Evolutionary conservation across 768 basidiomycete genomes (phyloP).

Genomic region (Clitopilus passeckerianus): DNA sequence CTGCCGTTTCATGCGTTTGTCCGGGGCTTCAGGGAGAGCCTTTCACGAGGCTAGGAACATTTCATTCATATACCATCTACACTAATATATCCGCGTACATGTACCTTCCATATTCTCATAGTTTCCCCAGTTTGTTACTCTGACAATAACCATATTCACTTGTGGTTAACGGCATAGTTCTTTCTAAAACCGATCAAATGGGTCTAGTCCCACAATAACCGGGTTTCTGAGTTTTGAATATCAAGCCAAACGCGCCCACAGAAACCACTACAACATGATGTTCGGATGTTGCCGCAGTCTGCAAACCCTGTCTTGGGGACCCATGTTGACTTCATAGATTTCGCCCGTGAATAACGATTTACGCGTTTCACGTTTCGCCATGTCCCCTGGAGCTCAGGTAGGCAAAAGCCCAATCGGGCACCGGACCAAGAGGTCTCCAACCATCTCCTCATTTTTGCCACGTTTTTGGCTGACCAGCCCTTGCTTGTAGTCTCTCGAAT

Average conservation of each 20-base stretch:
- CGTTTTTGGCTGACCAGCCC: neutral
- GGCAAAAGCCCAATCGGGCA: neutral
- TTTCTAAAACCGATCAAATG: neutral
- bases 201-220: neutral
- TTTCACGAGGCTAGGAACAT: constrained; percentile 14
- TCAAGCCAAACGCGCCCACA: neutral
- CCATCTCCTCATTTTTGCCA: neutral
- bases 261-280: neutral
- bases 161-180: constrained; percentile 7
- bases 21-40: constrained; percentile 63
- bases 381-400: neutral
- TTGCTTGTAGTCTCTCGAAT: neutral
- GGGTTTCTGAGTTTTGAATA: neutral
- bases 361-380: neutral
- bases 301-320: neutral
- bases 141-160: neutral
- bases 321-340: neutral
- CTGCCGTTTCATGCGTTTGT: constrained; percentile 61
- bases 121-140: constrained; percentile 1
- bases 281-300: neutral
- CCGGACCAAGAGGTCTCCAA: neutral
- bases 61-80: neutral
- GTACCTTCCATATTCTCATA: constrained; percentile 4
- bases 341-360: neutral
- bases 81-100: neutral